Base-by-base conservation (phyloP, 805 yeast genomes). In the Kodamaea jinghongensis region DNA sequence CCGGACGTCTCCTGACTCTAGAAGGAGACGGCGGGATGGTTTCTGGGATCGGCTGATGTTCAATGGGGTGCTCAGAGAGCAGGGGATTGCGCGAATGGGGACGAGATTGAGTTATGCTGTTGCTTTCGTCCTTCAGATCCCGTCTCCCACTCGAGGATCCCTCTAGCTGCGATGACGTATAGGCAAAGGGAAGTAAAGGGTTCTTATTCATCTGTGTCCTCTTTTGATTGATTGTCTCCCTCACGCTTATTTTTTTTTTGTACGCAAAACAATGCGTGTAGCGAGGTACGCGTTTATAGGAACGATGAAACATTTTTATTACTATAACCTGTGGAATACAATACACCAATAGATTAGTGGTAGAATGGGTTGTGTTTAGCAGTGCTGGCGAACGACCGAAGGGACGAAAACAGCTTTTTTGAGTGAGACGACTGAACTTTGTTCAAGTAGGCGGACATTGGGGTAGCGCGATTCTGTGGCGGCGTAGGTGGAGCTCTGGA, bases 171-270 rank as follows among this genome's bases (percentile, higher is more conserved):
- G 65, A 51, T 7, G 63, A 55, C 42, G 64, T 69, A 46, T 60
- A 75, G 3, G 79, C 75, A 58, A 75, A 69, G 4, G 81, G 80
- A n/a, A 74, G 59, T 17, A 76, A 49, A 1, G 69, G 71, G 39
- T 60, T 64, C 29, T 60, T 46, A 39, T 62, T 64, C 40, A 37
- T 37, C 27, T 9, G 5, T 6, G 8, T 20, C 5, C 11, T 11
- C 34, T 20, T n/a, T n/a, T 25, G 14, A 12, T 31, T 10, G 8
- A 17, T 30, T 30, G 11, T 30, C 28, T 12, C 14, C n/a, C 14
- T 30, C 23, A 17, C 33, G 4, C 4, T 15, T 26, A 7, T 30
- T 15, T 30, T 15, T 26, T 26, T 30, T 15, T 30, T 17, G 16
- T 17, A 20, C 22, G 22, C 11, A 4, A 17, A 11, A 17, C 10